Base-by-base conservation (phyloP, 371 early-diverging fungal species). In the Syncephalis fuscata region DNA sequence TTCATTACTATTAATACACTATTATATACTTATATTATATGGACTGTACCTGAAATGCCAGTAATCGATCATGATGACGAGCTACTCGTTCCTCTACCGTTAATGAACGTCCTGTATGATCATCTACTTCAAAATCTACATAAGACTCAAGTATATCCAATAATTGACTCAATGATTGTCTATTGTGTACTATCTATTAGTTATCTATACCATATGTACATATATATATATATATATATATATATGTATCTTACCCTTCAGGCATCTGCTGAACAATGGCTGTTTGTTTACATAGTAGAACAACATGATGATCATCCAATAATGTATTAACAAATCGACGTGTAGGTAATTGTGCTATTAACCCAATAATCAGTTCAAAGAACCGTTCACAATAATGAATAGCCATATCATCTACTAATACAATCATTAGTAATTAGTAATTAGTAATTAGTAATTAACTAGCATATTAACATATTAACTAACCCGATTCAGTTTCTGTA, bases 271-370 rank as follows among this genome's bases (percentile, higher is more conserved):
- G 60, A 26, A 64, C 71, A 24, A 83, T 65, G 2, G 67, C 65
- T 36, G 82, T 70, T 39, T 65, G 49, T 47, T 63, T 60, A 46
- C 75, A 72, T 14, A 80, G 61, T 9, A 73, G 68, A 2, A 82
- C 60, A 25, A 92, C 54, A 38, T 87, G 73, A 52, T 82, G 84
- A 54, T 94, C 95, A 15, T 77, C 69, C 22, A 96, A 49, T 7
- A 96, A 49, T 0, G 76, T 67, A 51, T 83, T 78, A 53, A 93
- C 73, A 55, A 73, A 90, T 44, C 95, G 78, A 25, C 96, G 79
- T 0, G 96, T 93, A 1, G 92, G 81, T 25, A 93, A 60, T 63
- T 92, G 95, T 15, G 85, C 67, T 54, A 78, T 77, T 20, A 95
- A 60, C 53, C 84, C 88, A 17, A 87, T 79, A 43, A 95, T 53